Evolutionary conservation across 768 basidiomycete genomes (phyloP).

Genomic region (Lentinula sp.): DNA sequence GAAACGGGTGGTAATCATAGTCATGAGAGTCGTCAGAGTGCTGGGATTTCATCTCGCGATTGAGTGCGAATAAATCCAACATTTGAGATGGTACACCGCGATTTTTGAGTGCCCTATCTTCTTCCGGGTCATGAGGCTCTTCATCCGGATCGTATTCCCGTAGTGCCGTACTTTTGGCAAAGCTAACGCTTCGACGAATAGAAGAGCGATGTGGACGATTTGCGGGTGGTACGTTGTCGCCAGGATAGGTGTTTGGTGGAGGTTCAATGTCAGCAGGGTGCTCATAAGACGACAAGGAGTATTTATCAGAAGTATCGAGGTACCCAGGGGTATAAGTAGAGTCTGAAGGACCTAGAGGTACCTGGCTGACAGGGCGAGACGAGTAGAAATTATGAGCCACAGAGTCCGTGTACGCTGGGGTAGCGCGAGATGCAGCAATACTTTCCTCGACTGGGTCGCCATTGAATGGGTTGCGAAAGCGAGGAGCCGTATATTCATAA

Average conservation of each 20-base stretch:
- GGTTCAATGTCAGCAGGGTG: slow-evolving; percentile 59
- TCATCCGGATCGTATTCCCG: slow-evolving; percentile 17
- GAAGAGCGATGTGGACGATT: slow-evolving; percentile 18
- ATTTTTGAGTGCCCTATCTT: slow-evolving; percentile 28
- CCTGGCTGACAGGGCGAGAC: slow-evolving; percentile 17
- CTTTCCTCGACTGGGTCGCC: background rate
- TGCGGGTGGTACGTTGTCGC: slow-evolving; percentile 12
- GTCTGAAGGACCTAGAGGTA: slow-evolving; percentile 8
- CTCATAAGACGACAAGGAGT: slow-evolving; percentile 47
- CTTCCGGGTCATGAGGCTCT: slow-evolving; percentile 17
- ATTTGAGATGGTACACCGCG: slow-evolving; percentile 46
- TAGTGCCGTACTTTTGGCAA: slow-evolving; percentile 24
- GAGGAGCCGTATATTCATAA: background rate
- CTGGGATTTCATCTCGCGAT: slow-evolving; percentile 13
- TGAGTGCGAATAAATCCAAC: slow-evolving; percentile 44
- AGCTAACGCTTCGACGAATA: slow-evolving; percentile 31
- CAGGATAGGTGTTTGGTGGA: slow-evolving; percentile 37
- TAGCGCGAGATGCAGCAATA: background rate
- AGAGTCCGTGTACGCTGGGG: background rate
- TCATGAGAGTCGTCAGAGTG: background rate
- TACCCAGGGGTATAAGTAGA: background rate
- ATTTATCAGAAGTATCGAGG: slow-evolving; percentile 18
- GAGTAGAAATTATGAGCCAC: background rate
- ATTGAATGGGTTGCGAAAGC: background rate
- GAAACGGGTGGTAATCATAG: slow-evolving; percentile 16